These are phyloP conservation scores for Aspergillus fumigatiaffinis DNA, from an alignment of 2,329 filamentous ascomycete genomes.

Conservation along the genomic window DNA sequence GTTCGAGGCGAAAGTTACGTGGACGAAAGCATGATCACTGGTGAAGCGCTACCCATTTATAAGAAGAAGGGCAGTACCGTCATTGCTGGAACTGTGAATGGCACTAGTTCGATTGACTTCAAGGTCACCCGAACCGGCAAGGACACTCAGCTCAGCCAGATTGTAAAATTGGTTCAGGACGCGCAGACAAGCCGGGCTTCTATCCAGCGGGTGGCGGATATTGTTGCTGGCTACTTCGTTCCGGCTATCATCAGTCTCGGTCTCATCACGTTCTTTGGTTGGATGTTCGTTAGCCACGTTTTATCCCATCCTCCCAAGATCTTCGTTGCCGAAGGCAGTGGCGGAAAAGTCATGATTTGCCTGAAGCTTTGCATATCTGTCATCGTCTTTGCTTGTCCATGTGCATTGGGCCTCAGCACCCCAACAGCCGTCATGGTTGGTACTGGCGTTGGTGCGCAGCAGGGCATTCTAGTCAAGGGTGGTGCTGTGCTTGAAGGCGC, in stretches of 20 bases:
- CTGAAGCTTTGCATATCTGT: slow-evolving; percentile 97
- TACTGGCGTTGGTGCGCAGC: slow-evolving; percentile 91
- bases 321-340: slow-evolving; percentile 74
- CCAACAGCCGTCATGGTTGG: slow-evolving; percentile 99
- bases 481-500: slow-evolving; percentile 87
- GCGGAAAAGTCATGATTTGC: slow-evolving; percentile 93
- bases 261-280: slow-evolving; percentile 76
- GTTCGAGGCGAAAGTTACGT: slow-evolving; percentile 88
- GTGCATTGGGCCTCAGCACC: slow-evolving; percentile 90
- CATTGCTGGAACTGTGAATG: slow-evolving; percentile 94
- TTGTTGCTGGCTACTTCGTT: slow-evolving; percentile 89
- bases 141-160: slow-evolving; percentile 95
- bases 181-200: slow-evolving; percentile 92
- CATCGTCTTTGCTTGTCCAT: slow-evolving; percentile 96
- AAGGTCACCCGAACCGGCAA: slow-evolving; percentile 86
- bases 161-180: slow-evolving; percentile 96
- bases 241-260: slow-evolving; percentile 83
- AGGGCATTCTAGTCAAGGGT: slow-evolving; percentile 96
- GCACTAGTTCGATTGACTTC: slow-evolving; percentile 86
- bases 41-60: slow-evolving; percentile 90
- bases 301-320: slow-evolving; percentile 81
- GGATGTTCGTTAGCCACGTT: slow-evolving; percentile 93
- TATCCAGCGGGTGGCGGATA: slow-evolving; percentile 89
- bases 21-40: slow-evolving; percentile 98
- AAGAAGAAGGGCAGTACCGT: slow-evolving; percentile 76